phyloP scores from a whole-genome alignment of 306 rosid genomes.

The Aeschynomene evenia region DNA sequence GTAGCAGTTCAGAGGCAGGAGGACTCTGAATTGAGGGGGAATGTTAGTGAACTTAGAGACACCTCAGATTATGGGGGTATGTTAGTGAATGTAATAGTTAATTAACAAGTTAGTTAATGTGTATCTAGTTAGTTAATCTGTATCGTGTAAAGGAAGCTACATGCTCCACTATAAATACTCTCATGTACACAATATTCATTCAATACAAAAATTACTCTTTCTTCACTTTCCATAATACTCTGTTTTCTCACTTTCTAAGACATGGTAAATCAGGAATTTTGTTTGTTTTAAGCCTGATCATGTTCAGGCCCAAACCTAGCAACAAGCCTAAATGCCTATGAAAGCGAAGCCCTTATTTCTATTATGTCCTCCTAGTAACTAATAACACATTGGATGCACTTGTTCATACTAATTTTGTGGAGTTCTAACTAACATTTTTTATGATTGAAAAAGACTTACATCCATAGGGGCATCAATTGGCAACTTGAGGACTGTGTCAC shows the following conservation, averaged over 20 bases:
- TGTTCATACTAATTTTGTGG: neutral
- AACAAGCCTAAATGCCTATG: constrained; percentile 13
- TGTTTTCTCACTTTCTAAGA: too few species aligned
- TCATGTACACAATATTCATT: too few species aligned
- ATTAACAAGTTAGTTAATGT: too few species aligned
- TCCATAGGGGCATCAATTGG: constrained; percentile 74
- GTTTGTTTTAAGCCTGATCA: constrained; percentile 17
- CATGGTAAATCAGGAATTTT: constrained; percentile 9
- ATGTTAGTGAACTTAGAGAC: too few species aligned
- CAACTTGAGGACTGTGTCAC: constrained; percentile 73
- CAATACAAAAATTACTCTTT: too few species aligned
- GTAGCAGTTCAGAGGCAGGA: neutral
- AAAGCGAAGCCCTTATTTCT: constrained; percentile 9
- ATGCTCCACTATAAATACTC: too few species aligned
- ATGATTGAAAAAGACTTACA: constrained; percentile 54
- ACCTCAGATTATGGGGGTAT: too few species aligned
- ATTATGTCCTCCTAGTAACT: constrained; percentile 3
- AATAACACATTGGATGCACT: neutral
- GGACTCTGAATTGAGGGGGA: too few species aligned
- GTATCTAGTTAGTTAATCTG: too few species aligned
- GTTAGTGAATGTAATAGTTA: too few species aligned
- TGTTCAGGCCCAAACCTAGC: constrained; percentile 12
- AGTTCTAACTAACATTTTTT: constrained; percentile 7
- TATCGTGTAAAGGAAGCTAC: too few species aligned
- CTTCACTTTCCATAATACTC: too few species aligned